These are phyloP conservation scores for Ettlia oleoabundans DNA, from an alignment of 139 green algal genomes.

Conservation along the genomic window DNA sequence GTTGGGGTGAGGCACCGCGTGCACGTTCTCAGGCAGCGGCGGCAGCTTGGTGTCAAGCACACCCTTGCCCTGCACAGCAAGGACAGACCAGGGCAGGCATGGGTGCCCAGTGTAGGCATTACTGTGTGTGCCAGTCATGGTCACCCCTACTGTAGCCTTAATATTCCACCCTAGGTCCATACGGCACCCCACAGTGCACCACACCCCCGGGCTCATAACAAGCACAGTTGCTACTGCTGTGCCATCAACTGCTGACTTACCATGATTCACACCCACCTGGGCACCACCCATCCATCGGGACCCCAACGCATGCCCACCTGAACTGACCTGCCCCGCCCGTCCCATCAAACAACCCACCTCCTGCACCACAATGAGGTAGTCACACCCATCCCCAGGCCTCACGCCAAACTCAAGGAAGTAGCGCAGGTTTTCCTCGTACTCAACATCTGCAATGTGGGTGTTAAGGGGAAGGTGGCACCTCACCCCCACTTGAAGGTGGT, in stretches of 20 bases:
- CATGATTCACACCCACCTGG: too few species aligned
- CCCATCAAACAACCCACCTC: slow-evolving; percentile 13
- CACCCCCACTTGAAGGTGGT: not conserved
- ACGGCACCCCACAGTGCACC: too few species aligned
- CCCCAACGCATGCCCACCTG: not conserved
- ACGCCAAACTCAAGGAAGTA: slow-evolving; percentile 60
- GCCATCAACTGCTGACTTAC: too few species aligned
- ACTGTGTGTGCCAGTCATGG: not conserved
- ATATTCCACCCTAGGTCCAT: too few species aligned
- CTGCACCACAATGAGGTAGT: slow-evolving; percentile 63
- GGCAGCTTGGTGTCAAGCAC: slow-evolving; percentile 30
- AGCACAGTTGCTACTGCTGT: too few species aligned
- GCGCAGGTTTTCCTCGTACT: slow-evolving; percentile 57
- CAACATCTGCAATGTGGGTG: slow-evolving; percentile 33
- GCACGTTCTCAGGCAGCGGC: slow-evolving; percentile 57
- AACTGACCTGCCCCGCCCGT: not conserved
- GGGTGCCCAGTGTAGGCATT: not conserved
- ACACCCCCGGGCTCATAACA: too few species aligned
- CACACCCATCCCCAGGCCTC: slow-evolving; percentile 43
- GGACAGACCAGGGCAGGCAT: not conserved
- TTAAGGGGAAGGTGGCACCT: too few species aligned
- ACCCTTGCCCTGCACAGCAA: not conserved
- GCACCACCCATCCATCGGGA: not conserved
- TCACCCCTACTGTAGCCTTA: too few species aligned
- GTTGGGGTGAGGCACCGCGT: slow-evolving; percentile 56